Percentiles rank a stretch among this genome's conserved stretches.
Conservation (phyloP, 257 asterid species). For the Ajuga chamaepitys region DNA sequence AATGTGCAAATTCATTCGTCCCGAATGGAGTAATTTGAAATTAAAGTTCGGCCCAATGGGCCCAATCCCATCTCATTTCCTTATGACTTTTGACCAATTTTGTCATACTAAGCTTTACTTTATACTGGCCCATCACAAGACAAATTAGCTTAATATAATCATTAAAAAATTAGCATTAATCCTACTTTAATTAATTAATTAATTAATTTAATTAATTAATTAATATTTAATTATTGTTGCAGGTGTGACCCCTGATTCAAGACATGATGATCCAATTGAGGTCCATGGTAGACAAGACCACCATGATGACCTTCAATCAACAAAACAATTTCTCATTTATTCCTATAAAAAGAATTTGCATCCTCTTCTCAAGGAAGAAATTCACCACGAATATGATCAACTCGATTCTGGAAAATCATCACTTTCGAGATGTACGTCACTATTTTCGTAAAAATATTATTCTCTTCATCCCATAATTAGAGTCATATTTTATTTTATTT, state of each 20-base stretch:
- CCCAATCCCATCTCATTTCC: background rate
- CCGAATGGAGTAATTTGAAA: too few species aligned
- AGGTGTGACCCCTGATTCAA: conserved; percentile 71
- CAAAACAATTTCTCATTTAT: conserved; percentile 46
- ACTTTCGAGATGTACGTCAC: conserved; percentile 36
- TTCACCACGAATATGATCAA: conserved; percentile 26
- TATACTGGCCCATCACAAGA: conserved; percentile 1
- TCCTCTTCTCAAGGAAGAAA: conserved; percentile 51
- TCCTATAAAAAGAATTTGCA: conserved; percentile 51
- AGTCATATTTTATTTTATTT: too few species aligned
- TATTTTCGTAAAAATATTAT: background rate
- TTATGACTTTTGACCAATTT: conserved; percentile 12
- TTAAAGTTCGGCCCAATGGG: too few species aligned
- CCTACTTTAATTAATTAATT: background rate
- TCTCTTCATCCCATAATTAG: too few species aligned
- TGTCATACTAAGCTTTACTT: conserved; percentile 1
- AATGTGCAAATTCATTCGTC: too few species aligned
- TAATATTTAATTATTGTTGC: background rate
- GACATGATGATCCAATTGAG: conserved; percentile 53
- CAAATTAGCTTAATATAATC: background rate
- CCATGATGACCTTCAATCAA: conserved; percentile 42
- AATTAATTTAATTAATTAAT: background rate
- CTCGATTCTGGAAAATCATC: conserved; percentile 17
- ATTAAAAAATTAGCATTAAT: background rate
- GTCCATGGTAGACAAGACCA: conserved; percentile 38